Base-by-base conservation (phyloP, 257 asterid genomes). In the Solanum etuberosum region DNA sequence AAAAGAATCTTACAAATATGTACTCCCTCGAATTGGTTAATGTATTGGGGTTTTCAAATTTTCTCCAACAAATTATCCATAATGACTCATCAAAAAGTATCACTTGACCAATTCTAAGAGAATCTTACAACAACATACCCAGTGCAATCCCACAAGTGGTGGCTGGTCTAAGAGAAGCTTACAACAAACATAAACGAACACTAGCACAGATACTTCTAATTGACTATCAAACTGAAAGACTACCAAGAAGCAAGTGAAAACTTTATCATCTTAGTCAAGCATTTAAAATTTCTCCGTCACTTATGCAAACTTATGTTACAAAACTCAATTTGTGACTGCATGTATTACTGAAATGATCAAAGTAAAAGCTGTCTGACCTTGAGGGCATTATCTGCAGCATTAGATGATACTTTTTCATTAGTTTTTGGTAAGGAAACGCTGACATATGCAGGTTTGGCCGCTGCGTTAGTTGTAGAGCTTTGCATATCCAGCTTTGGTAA, bases 391-490 rank as follows among this genome's bases (percentile, higher is more conserved):
- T 95, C 97, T 78, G 91, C 90, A 85, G 93, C 90, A 74, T 89
- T 91, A 51, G 96, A 42, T 82, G 88, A 73, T 86, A 89, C 90
- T 85, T 91, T 92, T 74, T 91, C 94, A 90, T 91, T 90, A 86
- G 95, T 91, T 88, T 91, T 92, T 86, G 93, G 94, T 89, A 92
- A 81, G 54, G 96, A 88, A 57, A 96, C 94, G 57, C 96, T 90
- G 91, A 97, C 85, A 89, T 97, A 97, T 81, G 98, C 97, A 78
- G 98, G 99, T 89, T 92, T 93, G 85, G 92, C 88, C 31, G 89
- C 86, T 72, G 92, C 83, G 88, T 83, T 89, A 83, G 88, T 82
- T 88, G 90, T 54, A 83, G 93, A 87, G 88, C 87, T 88, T 85
- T 94, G 98, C 92, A 93, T 93, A 77, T 96, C 98, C 42, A 88